These are phyloP conservation scores for Gleditsia sinensis DNA, from an alignment of 306 rosid species.

Conservation along the genomic window DNA sequence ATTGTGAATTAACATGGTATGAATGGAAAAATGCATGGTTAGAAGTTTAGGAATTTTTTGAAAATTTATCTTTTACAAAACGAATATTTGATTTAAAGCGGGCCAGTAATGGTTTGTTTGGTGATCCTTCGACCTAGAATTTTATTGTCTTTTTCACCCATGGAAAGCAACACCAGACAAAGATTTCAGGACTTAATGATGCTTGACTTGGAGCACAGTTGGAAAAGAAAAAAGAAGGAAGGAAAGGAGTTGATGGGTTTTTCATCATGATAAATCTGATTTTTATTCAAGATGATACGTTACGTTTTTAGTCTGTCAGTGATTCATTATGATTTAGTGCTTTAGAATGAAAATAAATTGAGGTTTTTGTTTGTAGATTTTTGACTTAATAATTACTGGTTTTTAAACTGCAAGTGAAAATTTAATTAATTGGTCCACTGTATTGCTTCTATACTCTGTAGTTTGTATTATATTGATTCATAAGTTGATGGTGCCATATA, in stretches of 20 bases:
- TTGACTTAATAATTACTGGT: background rate
- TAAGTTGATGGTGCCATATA: background rate
- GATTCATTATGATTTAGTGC: background rate
- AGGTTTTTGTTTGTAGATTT: background rate
- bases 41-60: background rate
- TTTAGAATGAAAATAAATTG: background rate
- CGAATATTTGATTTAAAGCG: background rate
- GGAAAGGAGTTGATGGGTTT: background rate
- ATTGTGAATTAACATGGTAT: background rate
- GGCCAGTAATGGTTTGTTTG: too few species aligned
- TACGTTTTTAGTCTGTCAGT: background rate
- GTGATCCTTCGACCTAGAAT: too few species aligned
- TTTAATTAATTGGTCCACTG: background rate
- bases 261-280: too few species aligned
- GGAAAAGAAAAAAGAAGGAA: background rate
- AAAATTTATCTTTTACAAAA: background rate
- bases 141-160: too few species aligned
- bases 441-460: background rate
- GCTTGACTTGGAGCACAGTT: background rate
- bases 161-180: too few species aligned
- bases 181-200: background rate
- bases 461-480: background rate
- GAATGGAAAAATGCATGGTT: background rate
- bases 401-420: background rate
- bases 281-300: background rate